Conservation (phyloP, 1,139 yeast species). For the Insectozyma bohioensis region DNA sequence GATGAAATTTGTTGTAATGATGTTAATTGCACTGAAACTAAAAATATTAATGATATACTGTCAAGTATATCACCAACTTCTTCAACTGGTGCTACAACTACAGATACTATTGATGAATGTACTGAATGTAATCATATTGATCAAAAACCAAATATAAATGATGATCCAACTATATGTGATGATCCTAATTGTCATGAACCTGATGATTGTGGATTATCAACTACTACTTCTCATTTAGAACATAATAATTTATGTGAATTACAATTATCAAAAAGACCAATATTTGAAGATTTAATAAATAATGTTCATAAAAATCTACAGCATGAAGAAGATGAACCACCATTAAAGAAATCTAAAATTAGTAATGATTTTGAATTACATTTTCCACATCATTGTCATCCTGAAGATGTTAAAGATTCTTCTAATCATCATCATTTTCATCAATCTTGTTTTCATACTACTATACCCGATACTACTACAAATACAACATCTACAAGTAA, state of each 20-base stretch:
- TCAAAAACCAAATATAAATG: background rate
- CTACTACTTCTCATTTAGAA: slow-evolving; percentile 14
- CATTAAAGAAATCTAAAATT: slow-evolving; percentile 10
- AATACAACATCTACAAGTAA: slow-evolving; percentile 2
- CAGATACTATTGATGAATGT: slow-evolving; percentile 3
- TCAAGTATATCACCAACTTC: no score
- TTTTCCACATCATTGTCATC: slow-evolving; percentile 43
- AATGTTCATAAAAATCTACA: slow-evolving; percentile 31
- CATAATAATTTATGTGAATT: slow-evolving; percentile 31
- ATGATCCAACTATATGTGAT: slow-evolving; percentile 15
- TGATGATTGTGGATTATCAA: slow-evolving; percentile 9
- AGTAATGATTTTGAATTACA: slow-evolving; percentile 18
- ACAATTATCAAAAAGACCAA: slow-evolving; percentile 18
- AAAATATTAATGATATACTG: background rate
- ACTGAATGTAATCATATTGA: slow-evolving; percentile 6
- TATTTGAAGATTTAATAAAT: slow-evolving; percentile 36
- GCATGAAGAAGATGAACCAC: slow-evolving; percentile 9
- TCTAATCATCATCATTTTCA: slow-evolving; percentile 29
- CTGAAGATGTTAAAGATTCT: slow-evolving; percentile 13
- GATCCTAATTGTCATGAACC: slow-evolving; percentile 18
- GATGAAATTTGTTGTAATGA: slow-evolving; percentile 21
- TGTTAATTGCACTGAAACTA: slow-evolving; percentile 6
- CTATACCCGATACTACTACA: slow-evolving; percentile 26
- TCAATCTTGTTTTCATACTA: slow-evolving; percentile 48
- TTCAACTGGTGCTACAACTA: no score